These are phyloP conservation scores for Somion occarium DNA, from an alignment of 1,284 basidiomycete species.

Conservation along the genomic window DNA sequence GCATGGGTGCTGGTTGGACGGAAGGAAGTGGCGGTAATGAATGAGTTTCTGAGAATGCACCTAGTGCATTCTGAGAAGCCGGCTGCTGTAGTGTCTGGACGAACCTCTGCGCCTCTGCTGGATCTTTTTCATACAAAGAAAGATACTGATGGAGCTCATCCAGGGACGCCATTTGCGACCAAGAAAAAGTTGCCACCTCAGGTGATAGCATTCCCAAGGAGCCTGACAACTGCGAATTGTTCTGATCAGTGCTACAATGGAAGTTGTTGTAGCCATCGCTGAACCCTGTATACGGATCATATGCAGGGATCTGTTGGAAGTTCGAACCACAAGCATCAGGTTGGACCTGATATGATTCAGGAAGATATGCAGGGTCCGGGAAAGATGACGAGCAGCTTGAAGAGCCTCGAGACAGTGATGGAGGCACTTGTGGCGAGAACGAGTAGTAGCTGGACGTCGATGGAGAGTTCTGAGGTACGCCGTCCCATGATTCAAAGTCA, in stretches of 20 bases:
- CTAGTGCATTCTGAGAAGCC: background rate
- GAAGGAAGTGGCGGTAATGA: background rate
- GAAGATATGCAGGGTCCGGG: background rate
- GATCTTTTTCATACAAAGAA: background rate
- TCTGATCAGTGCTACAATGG: background rate
- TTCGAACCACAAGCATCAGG: background rate
- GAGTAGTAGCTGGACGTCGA: background rate
- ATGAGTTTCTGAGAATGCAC: background rate
- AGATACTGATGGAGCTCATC: too few relatives aligned
- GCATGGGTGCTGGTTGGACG: slow-evolving; percentile 2
- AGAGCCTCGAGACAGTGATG: slow-evolving; percentile 5
- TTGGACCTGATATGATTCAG: background rate
- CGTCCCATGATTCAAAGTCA: background rate
- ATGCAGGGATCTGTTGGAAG: too few relatives aligned
- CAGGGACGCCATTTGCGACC: too few relatives aligned
- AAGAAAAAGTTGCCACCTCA: too few relatives aligned
- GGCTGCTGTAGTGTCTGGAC: background rate
- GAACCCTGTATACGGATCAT: background rate
- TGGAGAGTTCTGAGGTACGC: background rate
- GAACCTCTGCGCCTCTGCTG: background rate
- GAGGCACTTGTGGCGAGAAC: slow-evolving; percentile 1
- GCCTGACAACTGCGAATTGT: background rate
- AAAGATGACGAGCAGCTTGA: slow-evolving; percentile 2
- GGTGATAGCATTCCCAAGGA: background rate
- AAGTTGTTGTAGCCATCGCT: background rate